Conservation (phyloP, 352 stramenopile genomes). For the Phytopythium litorale region DNA sequence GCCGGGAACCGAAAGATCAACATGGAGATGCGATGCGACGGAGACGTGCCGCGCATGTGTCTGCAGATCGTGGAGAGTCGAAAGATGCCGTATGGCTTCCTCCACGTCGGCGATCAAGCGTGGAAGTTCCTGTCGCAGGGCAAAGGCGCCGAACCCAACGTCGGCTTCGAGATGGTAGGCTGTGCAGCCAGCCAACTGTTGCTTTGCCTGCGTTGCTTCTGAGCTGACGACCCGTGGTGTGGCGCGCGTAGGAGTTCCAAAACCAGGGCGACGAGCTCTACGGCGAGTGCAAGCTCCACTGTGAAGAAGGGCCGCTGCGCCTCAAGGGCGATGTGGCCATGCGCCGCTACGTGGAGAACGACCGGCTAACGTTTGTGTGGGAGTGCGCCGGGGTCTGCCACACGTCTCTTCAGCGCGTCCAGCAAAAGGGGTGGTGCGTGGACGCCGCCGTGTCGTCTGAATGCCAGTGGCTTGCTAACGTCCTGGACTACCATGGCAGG, state of each 20-base stretch:
- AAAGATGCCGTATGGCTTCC: constrained; percentile 26
- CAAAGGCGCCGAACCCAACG: constrained; percentile 14
- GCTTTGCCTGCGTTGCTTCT: constrained; percentile 1
- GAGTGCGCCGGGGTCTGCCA: constrained; percentile 32
- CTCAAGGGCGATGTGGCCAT: constrained; percentile 40
- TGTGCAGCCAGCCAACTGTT: not conserved
- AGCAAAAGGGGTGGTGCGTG: constrained; percentile 49
- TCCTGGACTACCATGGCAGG: constrained; percentile 12
- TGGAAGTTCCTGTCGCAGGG: constrained; percentile 29
- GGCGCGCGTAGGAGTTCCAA: constrained; percentile 27
- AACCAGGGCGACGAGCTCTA: constrained; percentile 40
- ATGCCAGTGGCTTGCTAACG: not conserved
- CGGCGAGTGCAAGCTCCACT: constrained; percentile 37
- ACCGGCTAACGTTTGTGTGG: constrained; percentile 48
- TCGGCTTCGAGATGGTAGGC: constrained; percentile 32
- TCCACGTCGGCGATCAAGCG: constrained; percentile 21
- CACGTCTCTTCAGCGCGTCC: constrained; percentile 24
- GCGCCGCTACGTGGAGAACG: constrained; percentile 33
- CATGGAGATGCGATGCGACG: constrained; percentile 39
- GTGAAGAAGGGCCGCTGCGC: constrained; percentile 22
- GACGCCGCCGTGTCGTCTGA: not conserved
- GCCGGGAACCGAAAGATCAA: constrained; percentile 32
- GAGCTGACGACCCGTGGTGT: not conserved
- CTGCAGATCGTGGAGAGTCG: constrained; percentile 43
- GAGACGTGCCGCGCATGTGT: constrained; percentile 28